A percentile compares a stretch with the other conserved stretches of the same genome.
These are phyloP conservation scores for Cucurbitaria berberidis DNA, from an alignment of 2,329 filamentous ascomycete species.

Conservation along the genomic window DNA sequence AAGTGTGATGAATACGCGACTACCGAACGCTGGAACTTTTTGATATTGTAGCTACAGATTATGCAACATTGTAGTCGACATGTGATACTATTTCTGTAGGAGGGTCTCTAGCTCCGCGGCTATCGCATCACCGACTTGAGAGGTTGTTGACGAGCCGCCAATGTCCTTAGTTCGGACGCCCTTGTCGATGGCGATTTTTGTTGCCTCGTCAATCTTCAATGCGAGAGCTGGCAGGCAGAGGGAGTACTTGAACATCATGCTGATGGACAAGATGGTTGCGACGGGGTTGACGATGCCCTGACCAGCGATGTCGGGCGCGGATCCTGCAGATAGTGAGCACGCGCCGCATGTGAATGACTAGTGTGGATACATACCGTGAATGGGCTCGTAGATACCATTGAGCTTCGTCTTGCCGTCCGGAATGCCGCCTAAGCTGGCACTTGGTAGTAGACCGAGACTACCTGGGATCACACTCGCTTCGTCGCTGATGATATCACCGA, in stretches of 20 bases:
- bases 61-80: not conserved
- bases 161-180: conserved; percentile 84
- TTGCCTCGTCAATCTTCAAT: conserved; percentile 78
- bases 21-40: not conserved
- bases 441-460: conserved; percentile 84
- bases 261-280: conserved; percentile 87
- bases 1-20: not conserved
- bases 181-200: conserved; percentile 77
- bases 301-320: conserved; percentile 91
- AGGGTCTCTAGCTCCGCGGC: conserved; percentile 74
- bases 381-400: conserved; percentile 97
- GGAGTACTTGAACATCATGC: conserved; percentile 97
- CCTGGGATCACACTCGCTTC: conserved; percentile 95
- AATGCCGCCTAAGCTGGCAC: conserved; percentile 83
- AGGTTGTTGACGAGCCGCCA: conserved; percentile 75
- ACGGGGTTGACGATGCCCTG: conserved; percentile 91
- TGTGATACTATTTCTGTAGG: conserved; percentile 52
- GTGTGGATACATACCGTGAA: conserved; percentile 72
- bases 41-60: not conserved
- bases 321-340: conserved; percentile 60
- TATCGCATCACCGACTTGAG: conserved; percentile 82
- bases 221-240: conserved; percentile 80
- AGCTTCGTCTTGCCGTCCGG: conserved; percentile 84
- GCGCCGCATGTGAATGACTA: not conserved
- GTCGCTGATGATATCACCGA: conserved; percentile 95